Percentiles rank a stretch among this genome's conserved stretches.
These are phyloP conservation scores for Pelargonium myrrhifolium DNA, from an alignment of 441 rosid species.

Conservation along the genomic window DNA sequence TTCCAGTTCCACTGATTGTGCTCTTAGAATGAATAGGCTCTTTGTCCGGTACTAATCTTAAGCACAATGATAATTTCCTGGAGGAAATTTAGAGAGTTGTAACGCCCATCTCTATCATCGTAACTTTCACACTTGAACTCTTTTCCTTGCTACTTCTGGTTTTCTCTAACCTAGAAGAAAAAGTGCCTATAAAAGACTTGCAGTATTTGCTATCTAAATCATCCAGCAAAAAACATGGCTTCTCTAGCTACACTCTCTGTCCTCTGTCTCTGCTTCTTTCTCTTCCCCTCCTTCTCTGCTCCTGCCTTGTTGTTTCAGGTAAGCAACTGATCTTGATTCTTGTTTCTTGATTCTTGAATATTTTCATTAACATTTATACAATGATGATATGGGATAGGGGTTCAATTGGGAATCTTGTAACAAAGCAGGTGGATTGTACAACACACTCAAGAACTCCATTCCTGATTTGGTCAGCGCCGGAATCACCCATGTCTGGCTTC, in stretches of 20 bases:
- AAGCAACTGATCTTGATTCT: background rate
- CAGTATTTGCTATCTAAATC: background rate
- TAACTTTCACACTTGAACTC: too few relatives aligned
- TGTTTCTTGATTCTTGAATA: background rate
- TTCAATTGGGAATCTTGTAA: slow-evolving; percentile 62
- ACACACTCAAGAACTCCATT: slow-evolving; percentile 37
- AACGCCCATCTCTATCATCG: too few relatives aligned
- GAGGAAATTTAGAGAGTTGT: too few relatives aligned
- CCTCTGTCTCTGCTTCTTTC: slow-evolving; percentile 23
- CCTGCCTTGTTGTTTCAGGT: slow-evolving; percentile 47
- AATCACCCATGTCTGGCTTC: slow-evolving; percentile 70
- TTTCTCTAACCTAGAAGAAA: too few relatives aligned
- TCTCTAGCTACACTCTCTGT: slow-evolving; percentile 12
- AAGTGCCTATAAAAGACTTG: background rate
- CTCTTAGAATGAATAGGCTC: too few relatives aligned
- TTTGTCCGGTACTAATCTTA: too few relatives aligned
- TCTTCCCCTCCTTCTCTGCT: slow-evolving; percentile 32
- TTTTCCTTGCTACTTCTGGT: too few relatives aligned
- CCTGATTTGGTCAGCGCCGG: slow-evolving; percentile 48
- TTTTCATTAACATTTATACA: background rate
- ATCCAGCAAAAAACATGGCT: slow-evolving; percentile 13
- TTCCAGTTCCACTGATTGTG: too few relatives aligned
- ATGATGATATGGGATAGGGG: slow-evolving; percentile 25
- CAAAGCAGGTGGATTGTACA: slow-evolving; percentile 60
- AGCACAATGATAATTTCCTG: too few relatives aligned